These are phyloP conservation scores for Metschnikowia similis DNA, from an alignment of 805 yeast genomes.

Conservation along the genomic window DNA sequence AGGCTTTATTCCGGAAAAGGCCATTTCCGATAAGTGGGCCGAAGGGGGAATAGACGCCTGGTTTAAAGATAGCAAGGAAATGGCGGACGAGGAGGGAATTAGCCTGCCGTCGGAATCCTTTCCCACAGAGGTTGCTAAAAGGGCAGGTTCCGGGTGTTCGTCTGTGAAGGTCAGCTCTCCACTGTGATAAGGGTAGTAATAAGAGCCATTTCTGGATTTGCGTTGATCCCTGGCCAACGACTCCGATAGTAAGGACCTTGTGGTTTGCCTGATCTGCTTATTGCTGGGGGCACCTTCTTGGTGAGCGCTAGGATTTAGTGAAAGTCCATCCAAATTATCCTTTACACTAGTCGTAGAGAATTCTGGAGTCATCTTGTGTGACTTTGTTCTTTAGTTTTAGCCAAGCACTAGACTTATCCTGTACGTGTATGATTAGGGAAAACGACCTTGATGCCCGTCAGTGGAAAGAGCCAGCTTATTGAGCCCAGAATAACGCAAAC, in stretches of 20 bases:
- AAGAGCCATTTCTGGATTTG: neutral
- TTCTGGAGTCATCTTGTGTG: constrained; percentile 10
- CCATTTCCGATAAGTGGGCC: neutral
- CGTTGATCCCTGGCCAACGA: constrained; percentile 24
- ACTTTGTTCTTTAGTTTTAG: neutral
- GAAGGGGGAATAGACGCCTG: neutral
- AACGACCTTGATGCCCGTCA: neutral
- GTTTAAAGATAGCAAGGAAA: constrained; percentile 35
- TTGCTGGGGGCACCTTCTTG: constrained; percentile 4
- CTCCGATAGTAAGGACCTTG: constrained; percentile 24
- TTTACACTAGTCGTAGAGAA: constrained; percentile 15
- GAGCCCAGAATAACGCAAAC: neutral
- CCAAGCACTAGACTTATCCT: too few relatives aligned
- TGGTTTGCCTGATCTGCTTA: constrained; percentile 7
- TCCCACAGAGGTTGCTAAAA: constrained; percentile 41
- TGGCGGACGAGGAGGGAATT: constrained; percentile 41
- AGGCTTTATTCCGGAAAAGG: constrained; percentile 1
- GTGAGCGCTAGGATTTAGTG: constrained; percentile 6
- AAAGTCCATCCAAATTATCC: constrained; percentile 16
- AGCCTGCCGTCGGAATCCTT: constrained; percentile 36
- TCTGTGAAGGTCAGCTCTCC: constrained; percentile 20
- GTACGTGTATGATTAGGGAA: neutral
- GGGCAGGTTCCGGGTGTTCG: constrained; percentile 43
- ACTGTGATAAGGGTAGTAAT: constrained; percentile 3
- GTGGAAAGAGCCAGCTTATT: neutral